Evolutionary conservation across 352 stramenopile genomes (phyloP).

Genomic region (Globisporangium echinulatum): DNA sequence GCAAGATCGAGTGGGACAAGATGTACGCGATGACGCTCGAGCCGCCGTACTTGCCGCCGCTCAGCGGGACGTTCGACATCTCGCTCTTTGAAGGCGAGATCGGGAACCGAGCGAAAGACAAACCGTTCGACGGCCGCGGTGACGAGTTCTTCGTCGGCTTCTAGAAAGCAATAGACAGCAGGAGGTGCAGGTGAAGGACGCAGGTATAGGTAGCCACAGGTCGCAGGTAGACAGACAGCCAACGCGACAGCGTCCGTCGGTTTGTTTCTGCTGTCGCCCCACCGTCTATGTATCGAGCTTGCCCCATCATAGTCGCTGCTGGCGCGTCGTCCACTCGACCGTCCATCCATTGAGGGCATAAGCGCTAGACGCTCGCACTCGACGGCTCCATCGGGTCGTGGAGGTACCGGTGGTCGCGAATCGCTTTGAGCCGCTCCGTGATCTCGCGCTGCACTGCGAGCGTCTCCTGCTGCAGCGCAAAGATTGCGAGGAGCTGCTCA

Average conservation of each 20-base stretch:
- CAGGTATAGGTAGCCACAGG: not conserved
- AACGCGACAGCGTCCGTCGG: not conserved
- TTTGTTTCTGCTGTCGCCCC: slow-evolving; percentile 5
- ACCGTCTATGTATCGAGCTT: no score
- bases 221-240: not conserved
- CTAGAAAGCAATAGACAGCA: slow-evolving; percentile 19
- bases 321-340: no score
- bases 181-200: not conserved
- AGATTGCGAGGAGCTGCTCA: slow-evolving; percentile 44
- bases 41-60: slow-evolving; percentile 54
- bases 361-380: slow-evolving; percentile 47
- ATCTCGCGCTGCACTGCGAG: slow-evolving; percentile 47
- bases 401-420: slow-evolving; percentile 26
- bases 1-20: slow-evolving; percentile 73
- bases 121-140: slow-evolving; percentile 58
- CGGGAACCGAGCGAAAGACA: slow-evolving; percentile 59
- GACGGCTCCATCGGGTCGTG: slow-evolving; percentile 43
- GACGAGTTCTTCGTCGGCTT: slow-evolving; percentile 71
- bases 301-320: no score
- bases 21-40: slow-evolving; percentile 49
- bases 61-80: slow-evolving; percentile 62
- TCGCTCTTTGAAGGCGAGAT: slow-evolving; percentile 76
- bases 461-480: slow-evolving; percentile 53
- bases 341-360: no score
- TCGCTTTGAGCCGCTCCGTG: slow-evolving; percentile 29